These are phyloP conservation scores for Brassica incana DNA, from an alignment of 345 rosid genomes.

Conservation along the genomic window DNA sequence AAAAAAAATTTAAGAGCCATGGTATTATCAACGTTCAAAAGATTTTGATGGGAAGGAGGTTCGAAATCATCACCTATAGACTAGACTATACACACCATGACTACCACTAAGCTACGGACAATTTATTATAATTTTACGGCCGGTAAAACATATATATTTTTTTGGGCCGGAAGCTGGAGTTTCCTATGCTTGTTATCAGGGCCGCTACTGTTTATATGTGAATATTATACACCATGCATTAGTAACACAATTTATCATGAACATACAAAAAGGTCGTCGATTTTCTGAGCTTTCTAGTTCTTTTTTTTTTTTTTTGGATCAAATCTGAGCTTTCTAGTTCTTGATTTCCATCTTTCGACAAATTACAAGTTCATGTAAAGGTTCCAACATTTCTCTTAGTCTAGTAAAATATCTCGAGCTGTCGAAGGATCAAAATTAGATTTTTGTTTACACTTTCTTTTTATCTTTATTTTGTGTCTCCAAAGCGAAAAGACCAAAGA, in stretches of 20 bases:
- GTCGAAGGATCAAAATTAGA: conserved; percentile 28
- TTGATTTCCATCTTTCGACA: conserved; percentile 18
- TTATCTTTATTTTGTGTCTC: conserved; percentile 6
- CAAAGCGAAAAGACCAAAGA: not conserved
- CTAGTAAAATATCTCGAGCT: conserved; percentile 17
- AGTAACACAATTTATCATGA: conserved; percentile 10
- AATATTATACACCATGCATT: not conserved
- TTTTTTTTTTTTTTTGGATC: not conserved
- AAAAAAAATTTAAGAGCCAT: too few species aligned
- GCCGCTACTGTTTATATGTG: not conserved
- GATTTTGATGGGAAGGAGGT: too few species aligned
- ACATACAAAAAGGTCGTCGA: not conserved
- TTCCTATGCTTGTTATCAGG: too few species aligned
- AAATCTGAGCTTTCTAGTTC: not conserved
- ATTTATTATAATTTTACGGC: too few species aligned
- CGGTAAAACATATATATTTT: too few species aligned
- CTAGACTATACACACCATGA: too few species aligned
- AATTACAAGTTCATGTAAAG: conserved; percentile 27
- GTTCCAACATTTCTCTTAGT: not conserved
- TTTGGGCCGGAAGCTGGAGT: too few species aligned
- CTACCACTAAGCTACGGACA: too few species aligned
- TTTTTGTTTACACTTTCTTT: not conserved
- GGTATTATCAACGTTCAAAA: too few species aligned
- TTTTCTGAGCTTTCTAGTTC: not conserved
- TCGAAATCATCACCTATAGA: too few species aligned